Percentiles rank a stretch among this genome's conserved stretches.
Evolutionary conservation across 345 rosid species (phyloP).

Genomic region (Erodium maritimum): DNA sequence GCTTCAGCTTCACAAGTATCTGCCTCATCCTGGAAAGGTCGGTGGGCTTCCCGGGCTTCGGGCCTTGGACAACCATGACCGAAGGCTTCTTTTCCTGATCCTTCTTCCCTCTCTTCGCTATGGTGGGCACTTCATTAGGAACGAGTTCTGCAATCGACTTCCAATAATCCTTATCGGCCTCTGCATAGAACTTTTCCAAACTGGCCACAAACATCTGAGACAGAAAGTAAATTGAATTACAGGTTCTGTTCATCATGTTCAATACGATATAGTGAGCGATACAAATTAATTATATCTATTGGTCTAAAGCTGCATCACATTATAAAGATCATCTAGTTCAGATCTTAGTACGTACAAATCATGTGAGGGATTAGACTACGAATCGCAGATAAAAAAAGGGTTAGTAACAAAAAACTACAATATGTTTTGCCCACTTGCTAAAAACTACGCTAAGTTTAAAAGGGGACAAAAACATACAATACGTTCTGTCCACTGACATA

Average conservation of each 20-base stretch:
- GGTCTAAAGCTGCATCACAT: no score
- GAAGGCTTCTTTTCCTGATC: conserved; percentile 57
- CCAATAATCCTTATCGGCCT: conserved; percentile 67
- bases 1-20: conserved; percentile 54
- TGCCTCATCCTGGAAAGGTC: conserved; percentile 75
- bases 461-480: no score
- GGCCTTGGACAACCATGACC: conserved; percentile 49
- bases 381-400: no score
- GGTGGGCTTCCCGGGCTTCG: conserved; percentile 71
- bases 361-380: no score
- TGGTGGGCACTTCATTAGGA: conserved; percentile 62
- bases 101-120: conserved; percentile 61
- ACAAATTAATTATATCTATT: no score
- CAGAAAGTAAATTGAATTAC: neutral
- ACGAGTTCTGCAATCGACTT: conserved; percentile 66
- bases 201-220: conserved; percentile 34
- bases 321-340: no score
- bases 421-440: no score
- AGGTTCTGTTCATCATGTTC: neutral
- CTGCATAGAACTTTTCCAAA: conserved; percentile 50
- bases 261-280: neutral
- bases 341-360: no score
- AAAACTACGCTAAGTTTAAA: no score
- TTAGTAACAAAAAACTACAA: no score
- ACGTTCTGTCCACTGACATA: no score